Evolutionary conservation across 2,329 filamentous ascomycete species (phyloP).

Genomic region (Trichoderma aggressivum): DNA sequence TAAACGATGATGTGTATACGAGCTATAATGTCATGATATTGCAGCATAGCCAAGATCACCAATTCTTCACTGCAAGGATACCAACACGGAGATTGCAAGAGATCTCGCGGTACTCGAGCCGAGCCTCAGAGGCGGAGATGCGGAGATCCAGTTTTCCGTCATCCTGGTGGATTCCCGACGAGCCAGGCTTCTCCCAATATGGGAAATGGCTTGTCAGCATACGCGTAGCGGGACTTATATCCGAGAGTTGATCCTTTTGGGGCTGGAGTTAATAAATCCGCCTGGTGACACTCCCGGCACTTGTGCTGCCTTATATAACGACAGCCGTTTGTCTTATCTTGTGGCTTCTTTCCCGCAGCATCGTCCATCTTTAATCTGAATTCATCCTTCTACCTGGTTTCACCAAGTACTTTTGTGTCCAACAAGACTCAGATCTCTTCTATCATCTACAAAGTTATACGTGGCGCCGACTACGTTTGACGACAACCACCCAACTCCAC

Average conservation of each 20-base stretch:
- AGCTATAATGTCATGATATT: neutral
- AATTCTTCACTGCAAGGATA: neutral
- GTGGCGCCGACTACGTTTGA: neutral
- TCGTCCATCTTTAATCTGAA: neutral
- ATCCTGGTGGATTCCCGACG: neutral
- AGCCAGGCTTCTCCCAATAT: neutral
- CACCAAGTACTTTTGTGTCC: neutral
- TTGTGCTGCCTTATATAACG: neutral
- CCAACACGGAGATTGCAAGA: neutral
- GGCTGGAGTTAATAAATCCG: slow-evolving; percentile 1
- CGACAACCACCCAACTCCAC: too few relatives aligned
- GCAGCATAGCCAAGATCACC: neutral
- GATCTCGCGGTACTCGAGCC: neutral
- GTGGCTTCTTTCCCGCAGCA: neutral
- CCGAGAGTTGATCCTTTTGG: neutral
- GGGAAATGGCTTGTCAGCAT: slow-evolving; percentile 9
- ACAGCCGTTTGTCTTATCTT: neutral
- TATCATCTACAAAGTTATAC: neutral
- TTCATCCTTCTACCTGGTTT: neutral
- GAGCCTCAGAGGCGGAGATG: neutral
- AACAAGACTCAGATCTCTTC: neutral
- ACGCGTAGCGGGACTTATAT: neutral
- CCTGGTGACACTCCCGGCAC: neutral
- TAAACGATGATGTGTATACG: neutral
- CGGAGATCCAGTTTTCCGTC: slow-evolving; percentile 5